Evolutionary conservation across 1,139 yeast species (phyloP).

Genomic region (Blastobotrys persicus): DNA sequence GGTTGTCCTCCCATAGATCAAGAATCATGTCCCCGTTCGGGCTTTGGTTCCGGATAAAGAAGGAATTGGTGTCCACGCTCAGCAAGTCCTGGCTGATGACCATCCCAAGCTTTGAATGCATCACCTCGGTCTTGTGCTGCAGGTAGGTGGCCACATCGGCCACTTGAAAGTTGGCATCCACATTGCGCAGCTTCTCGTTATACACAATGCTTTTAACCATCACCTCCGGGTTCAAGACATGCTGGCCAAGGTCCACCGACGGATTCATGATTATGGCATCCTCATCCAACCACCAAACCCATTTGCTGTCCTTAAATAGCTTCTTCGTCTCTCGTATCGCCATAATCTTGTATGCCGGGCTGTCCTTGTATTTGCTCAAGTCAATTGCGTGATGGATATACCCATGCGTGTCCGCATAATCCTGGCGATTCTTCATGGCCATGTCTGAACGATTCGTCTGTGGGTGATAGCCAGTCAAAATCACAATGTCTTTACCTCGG

Average conservation of each 20-base stretch:
- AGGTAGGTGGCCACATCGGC: slow-evolving; percentile 22
- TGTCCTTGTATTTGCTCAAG: slow-evolving; percentile 23
- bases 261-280: slow-evolving; percentile 26
- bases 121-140: slow-evolving; percentile 6
- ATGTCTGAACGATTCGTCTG: slow-evolving; percentile 12
- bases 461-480: slow-evolving; percentile 2
- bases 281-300: slow-evolving; percentile 38
- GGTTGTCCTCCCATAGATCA: slow-evolving; percentile 27
- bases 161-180: slow-evolving; percentile 22
- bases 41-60: slow-evolving; percentile 33
- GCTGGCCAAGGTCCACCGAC: slow-evolving; percentile 30
- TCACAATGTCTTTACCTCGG: slow-evolving; percentile 1
- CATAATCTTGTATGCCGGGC: slow-evolving; percentile 32
- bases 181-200: slow-evolving; percentile 25
- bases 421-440: slow-evolving; percentile 34
- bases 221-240: slow-evolving; percentile 18
- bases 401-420: slow-evolving; percentile 35
- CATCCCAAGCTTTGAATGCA: slow-evolving; percentile 14
- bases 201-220: slow-evolving; percentile 27
- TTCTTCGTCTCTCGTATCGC: slow-evolving; percentile 33
- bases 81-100: slow-evolving; percentile 32
- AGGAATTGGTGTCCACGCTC: slow-evolving; percentile 40
- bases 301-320: slow-evolving; percentile 31
- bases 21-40: slow-evolving; percentile 23
- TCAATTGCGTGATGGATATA: slow-evolving; percentile 34